Percentiles rank a stretch among this genome's conserved stretches.
These are phyloP conservation scores for Neocallimastix lanati DNA, from an alignment of 192 early-diverging fungal genomes.

Conservation along the genomic window DNA sequence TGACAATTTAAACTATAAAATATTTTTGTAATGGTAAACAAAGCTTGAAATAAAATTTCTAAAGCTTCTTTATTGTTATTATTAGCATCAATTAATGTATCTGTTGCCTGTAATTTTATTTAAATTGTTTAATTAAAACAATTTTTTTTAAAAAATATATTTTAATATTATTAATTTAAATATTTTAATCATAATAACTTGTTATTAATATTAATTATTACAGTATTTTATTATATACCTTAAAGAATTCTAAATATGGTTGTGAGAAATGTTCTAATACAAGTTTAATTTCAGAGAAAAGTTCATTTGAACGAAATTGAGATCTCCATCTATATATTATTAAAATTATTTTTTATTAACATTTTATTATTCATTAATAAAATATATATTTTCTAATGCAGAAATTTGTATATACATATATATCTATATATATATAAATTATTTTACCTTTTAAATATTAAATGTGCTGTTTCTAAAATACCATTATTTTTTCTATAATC, in stretches of 20 bases:
- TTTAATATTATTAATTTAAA: no score
- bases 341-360: no score
- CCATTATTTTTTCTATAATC: constrained; percentile 78
- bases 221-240: no score
- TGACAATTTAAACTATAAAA: constrained; percentile 90
- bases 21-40: constrained; percentile 69
- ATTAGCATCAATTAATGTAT: constrained; percentile 54
- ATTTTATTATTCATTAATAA: no score
- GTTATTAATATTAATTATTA: no score
- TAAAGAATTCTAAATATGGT: constrained; percentile 64
- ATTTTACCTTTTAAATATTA: constrained; percentile 81
- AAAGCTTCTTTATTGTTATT: constrained; percentile 39
- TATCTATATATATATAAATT: no score
- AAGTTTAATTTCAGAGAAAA: constrained; percentile 81
- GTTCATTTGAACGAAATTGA: constrained; percentile 53
- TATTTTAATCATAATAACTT: no score
- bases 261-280: constrained; percentile 71
- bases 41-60: constrained; percentile 46
- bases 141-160: no score
- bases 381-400: no score
- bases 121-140: no score
- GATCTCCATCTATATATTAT: constrained; percentile 52
- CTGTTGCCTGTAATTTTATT: constrained; percentile 33
- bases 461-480: constrained; percentile 84
- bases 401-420: no score